A percentile compares a stretch with the other conserved stretches of the same genome.
phyloP scores from a whole-genome alignment of 257 asterid genomes.

The Thymus mandschuricus region DNA sequence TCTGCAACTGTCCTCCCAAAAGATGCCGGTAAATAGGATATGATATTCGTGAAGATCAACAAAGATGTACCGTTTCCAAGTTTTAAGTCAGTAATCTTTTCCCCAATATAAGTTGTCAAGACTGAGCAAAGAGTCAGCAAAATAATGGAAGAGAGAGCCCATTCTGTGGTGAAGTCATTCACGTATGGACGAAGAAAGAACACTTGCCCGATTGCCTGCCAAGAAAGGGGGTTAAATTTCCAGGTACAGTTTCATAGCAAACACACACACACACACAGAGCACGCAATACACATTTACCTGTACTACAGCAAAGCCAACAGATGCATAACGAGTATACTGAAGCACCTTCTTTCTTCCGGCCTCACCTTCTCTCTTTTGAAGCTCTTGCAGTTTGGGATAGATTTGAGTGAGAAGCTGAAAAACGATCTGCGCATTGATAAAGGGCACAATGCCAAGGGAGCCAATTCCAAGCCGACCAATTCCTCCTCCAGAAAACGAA shows the following conservation, averaged over 20 bases:
- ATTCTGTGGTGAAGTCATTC: constrained; percentile 82
- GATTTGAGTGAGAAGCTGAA: constrained; percentile 94
- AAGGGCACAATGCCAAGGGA: constrained; percentile 98
- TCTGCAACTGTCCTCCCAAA: constrained; percentile 90
- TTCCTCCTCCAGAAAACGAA: constrained; percentile 98
- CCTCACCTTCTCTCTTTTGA: constrained; percentile 95
- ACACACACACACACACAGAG: neutral
- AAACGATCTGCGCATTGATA: constrained; percentile 95
- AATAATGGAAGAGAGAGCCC: constrained; percentile 81
- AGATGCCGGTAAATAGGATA: constrained; percentile 96
- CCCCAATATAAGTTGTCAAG: constrained; percentile 87
- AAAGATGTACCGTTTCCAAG: constrained; percentile 98
- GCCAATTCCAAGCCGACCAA: constrained; percentile 96
- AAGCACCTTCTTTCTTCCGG: constrained; percentile 92
- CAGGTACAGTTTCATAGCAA: constrained; percentile 11
- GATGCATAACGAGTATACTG: constrained; percentile 99
- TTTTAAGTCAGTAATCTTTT: constrained; percentile 83
- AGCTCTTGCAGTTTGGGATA: constrained; percentile 97
- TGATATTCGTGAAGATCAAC: constrained; percentile 91
- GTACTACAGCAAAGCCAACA: constrained; percentile 95
- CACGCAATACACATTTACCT: constrained; percentile 50
- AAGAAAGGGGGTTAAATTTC: constrained; percentile 24
- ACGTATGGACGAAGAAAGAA: constrained; percentile 90
- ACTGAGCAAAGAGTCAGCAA: constrained; percentile 85
- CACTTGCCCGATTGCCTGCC: constrained; percentile 97